A percentile compares a stretch with the other conserved stretches of the same genome.
These are phyloP conservation scores for Simplicillium sp. DNA, from an alignment of 2,329 filamentous ascomycete genomes.

Conservation along the genomic window DNA sequence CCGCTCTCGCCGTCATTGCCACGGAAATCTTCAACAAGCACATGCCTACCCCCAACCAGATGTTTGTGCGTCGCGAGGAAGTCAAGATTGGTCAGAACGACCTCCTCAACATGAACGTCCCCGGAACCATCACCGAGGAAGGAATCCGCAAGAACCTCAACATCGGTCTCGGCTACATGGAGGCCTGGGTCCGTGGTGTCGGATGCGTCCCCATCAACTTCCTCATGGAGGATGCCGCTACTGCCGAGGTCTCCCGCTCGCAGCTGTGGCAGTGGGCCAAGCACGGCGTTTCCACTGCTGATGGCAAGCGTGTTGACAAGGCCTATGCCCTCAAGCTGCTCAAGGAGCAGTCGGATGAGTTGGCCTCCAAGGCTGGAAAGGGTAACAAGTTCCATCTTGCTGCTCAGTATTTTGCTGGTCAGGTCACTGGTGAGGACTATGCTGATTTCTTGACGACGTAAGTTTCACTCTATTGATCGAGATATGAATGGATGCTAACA, in stretches of 20 bases:
- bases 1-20: conserved; percentile 79
- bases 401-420: conserved; percentile 82
- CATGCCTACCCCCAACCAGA: conserved; percentile 98
- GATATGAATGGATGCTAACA: conserved; percentile 8
- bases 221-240: conserved; percentile 97
- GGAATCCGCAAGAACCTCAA: conserved; percentile 97
- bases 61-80: conserved; percentile 83
- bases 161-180: conserved; percentile 97
- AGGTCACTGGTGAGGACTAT: conserved; percentile 96
- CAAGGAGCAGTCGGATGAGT: conserved; percentile 71
- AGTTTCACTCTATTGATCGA: conserved; percentile 23
- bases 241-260: conserved; percentile 86
- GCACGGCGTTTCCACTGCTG: conserved; percentile 62
- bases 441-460: conserved; percentile 87
- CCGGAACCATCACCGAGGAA: conserved; percentile 82
- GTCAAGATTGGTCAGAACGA: conserved; percentile 80
- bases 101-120: conserved; percentile 95
- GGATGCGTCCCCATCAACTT: conserved; percentile 97
- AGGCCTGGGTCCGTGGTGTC: conserved; percentile 90
- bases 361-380: conserved; percentile 65
- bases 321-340: conserved; percentile 79
- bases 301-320: conserved; percentile 91
- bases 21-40: conserved; percentile 92
- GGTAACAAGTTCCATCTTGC: conserved; percentile 90
- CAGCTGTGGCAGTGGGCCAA: conserved; percentile 96